Base-by-base conservation (phyloP, 2,329 filamentous ascomycete genomes). In the Fusarium domesticum region DNA sequence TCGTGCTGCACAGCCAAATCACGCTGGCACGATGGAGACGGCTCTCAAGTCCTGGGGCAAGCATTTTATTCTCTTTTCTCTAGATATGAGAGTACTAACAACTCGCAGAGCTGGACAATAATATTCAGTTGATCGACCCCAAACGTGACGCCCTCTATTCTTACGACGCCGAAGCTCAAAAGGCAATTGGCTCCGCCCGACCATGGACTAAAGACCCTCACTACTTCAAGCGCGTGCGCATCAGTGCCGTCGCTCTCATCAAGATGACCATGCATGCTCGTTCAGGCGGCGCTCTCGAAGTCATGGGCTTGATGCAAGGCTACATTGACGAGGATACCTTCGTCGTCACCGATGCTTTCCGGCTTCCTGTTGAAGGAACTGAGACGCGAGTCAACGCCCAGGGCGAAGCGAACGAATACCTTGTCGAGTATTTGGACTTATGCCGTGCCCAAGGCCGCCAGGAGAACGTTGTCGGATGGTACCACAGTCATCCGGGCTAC, bases 221-320 rank as follows among this genome's bases (percentile, higher is more conserved):
- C 67, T 84, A 96, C 75, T 98, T 97, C 80, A 95, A 92, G 66
- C 80, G 87, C 42, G 89, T 97, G 36, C 89, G 91, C 60, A 92
- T 98, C 69, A 95, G 89, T 40, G 90, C 93, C 46, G 85, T 96
- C 11, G 93, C 93, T 5, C 80, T 98, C 47, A 81, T 97, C 58
- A 98, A 98, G 73, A 98, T 98, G 93, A 89, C 95, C 53, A 97
- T 96, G 88, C 93, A 98, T 67, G 93, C 93, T 8, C 87, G 93
- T n/a, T 91, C 89, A 0, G 93, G 93, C 54, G 92, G 93, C 45
- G 83, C 81, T 19, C 79, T 97, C 54, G 93, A 98, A 73, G 81
- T 98, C 60, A 98, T 98, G 93, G 93, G 93, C 45, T 70, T 98
- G 58, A 98, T 98, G 93, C 87, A 95, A 64, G 93, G 93, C 50